Evolutionary conservation across 192 early-diverging fungal species (phyloP).

Genomic region (Backusella liffmaniae): DNA sequence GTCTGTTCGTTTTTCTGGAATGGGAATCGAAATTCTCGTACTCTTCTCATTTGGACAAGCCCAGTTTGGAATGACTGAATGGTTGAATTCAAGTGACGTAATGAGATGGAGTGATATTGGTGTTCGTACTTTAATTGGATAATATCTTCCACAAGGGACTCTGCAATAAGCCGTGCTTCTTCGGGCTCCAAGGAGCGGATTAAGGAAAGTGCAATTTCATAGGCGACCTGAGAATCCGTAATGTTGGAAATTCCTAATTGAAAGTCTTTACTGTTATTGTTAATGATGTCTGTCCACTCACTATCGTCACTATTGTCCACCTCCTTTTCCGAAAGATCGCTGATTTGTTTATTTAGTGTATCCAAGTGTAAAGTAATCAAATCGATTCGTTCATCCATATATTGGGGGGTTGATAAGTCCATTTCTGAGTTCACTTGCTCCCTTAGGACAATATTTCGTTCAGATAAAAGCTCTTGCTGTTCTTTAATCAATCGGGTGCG

Average conservation of each 20-base stretch:
- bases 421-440: not conserved
- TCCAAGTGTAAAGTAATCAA: conserved; percentile 18
- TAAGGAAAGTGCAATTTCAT: conserved; percentile 16
- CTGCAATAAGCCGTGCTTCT: conserved; percentile 6
- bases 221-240: conserved; percentile 6
- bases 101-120: not conserved
- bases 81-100: not conserved
- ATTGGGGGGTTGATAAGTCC: conserved; percentile 10
- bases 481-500: conserved; percentile 11
- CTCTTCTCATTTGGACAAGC: conserved; percentile 16
- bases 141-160: conserved; percentile 5
- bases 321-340: not conserved
- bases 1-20: not conserved
- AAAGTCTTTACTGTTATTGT: not conserved
- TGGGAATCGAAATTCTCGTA: not conserved
- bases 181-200: conserved; percentile 10
- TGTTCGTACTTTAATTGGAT: not conserved
- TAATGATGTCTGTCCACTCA: conserved; percentile 12
- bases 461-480: conserved; percentile 22
- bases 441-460: conserved; percentile 12
- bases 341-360: conserved; percentile 1
- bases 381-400: conserved; percentile 38
- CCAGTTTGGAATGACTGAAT: not conserved
- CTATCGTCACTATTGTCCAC: not conserved
- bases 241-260: not conserved